phyloP scores from a whole-genome alignment of 495 filamentous ascomycete genomes.

The Peziza echinospora region DNA sequence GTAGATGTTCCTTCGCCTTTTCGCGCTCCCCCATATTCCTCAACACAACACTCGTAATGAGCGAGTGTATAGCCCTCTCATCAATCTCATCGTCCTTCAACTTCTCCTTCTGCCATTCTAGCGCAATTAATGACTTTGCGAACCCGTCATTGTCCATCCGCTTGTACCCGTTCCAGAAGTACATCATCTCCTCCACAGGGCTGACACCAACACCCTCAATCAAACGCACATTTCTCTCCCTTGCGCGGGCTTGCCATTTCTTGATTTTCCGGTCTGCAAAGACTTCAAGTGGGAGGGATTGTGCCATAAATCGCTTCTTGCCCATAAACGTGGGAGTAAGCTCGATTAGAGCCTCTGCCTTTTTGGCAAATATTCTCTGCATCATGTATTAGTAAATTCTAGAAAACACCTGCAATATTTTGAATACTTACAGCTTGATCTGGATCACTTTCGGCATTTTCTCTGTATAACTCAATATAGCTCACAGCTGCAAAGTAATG shows the following conservation, averaged over 20 bases:
- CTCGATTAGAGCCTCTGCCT: constrained; percentile 46
- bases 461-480: constrained; percentile 60
- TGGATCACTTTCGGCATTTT: constrained; percentile 30
- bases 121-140: constrained; percentile 34
- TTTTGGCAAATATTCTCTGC: constrained; percentile 22
- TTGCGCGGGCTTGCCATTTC: constrained; percentile 74
- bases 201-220: constrained; percentile 67
- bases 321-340: constrained; percentile 56
- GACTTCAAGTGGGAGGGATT: constrained; percentile 72
- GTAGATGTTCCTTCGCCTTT: constrained; percentile 42
- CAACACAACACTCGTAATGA: constrained; percentile 45
- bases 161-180: constrained; percentile 72
- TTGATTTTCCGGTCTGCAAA: constrained; percentile 67
- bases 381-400: constrained; percentile 1
- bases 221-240: constrained; percentile 42
- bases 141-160: constrained; percentile 48
- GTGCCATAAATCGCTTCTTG: constrained; percentile 74
- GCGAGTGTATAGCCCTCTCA: constrained; percentile 45
- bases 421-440: constrained; percentile 21
- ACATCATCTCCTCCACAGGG: constrained; percentile 85
- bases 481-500: constrained; percentile 67
- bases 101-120: constrained; percentile 44
- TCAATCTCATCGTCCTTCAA: constrained; percentile 43
- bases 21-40: constrained; percentile 37
- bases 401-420: not conserved